Percentiles rank a stretch among this genome's conserved stretches.
phyloP scores from a whole-genome alignment of 169 alveolate species.

The Neospora caninum region DNA sequence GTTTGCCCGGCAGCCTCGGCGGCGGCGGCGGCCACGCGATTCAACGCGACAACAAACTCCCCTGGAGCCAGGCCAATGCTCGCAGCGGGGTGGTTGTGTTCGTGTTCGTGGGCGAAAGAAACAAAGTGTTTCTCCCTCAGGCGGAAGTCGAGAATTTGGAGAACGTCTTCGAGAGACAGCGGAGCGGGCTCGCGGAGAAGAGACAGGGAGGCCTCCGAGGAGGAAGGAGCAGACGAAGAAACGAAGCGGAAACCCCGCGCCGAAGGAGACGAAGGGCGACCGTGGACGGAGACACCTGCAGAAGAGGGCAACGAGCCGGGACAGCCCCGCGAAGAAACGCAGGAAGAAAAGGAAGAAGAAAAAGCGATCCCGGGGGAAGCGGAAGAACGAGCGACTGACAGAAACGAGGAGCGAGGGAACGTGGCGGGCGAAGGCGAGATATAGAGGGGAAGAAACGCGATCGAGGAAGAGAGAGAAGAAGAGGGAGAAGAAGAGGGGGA shows the following conservation, averaged over 20 bases:
- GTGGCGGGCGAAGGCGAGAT: not conserved
- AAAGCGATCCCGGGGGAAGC: not conserved
- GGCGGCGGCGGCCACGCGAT: conserved; percentile 12
- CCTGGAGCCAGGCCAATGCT: not conserved
- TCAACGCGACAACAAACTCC: not conserved
- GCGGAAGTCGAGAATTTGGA: not conserved
- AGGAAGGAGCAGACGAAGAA: not conserved
- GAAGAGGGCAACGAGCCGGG: not conserved
- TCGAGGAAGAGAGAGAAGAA: not conserved
- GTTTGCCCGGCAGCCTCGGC: not conserved
- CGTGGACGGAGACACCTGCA: not conserved
- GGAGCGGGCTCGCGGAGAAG: not conserved
- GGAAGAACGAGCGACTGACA: not conserved
- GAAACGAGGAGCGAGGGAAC: not conserved
- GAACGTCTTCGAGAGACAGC: not conserved
- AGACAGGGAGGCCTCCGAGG: not conserved
- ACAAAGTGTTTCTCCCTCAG: conserved; percentile 8
- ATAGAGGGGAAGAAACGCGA: not conserved
- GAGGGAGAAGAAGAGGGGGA: not conserved
- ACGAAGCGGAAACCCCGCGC: not conserved
- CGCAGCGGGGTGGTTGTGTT: conserved; percentile 1
- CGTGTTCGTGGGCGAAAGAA: conserved; percentile 15
- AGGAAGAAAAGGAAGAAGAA: not conserved
- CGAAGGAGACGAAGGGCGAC: not conserved
- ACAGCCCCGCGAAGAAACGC: not conserved